Percentiles rank a stretch among this genome's conserved stretches.
These are phyloP conservation scores for Pythium sp. DNA, from an alignment of 352 stramenopile genomes.

Conservation along the genomic window DNA sequence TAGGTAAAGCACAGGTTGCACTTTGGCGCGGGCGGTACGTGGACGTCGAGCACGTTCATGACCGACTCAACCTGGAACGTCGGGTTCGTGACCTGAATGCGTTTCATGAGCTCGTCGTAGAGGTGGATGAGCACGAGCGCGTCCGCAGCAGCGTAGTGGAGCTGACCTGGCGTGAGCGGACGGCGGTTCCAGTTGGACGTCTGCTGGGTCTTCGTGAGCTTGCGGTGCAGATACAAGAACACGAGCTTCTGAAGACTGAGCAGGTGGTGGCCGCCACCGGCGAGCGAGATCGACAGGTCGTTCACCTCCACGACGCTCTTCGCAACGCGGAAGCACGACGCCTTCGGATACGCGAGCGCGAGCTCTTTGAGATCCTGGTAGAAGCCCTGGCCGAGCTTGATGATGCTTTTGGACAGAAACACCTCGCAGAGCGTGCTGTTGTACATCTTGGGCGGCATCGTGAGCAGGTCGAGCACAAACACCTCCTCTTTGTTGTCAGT, in stretches of 20 bases:
- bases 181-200: conserved; percentile 76
- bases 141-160: conserved; percentile 73
- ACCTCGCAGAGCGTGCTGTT: conserved; percentile 51
- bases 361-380: conserved; percentile 64
- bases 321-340: conserved; percentile 64
- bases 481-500: conserved; percentile 51
- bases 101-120: conserved; percentile 51
- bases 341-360: conserved; percentile 51
- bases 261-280: conserved; percentile 39
- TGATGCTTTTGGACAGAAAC: conserved; percentile 59
- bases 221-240: conserved; percentile 65
- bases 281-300: conserved; percentile 56
- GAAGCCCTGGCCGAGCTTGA: conserved; percentile 73
- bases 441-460: conserved; percentile 53
- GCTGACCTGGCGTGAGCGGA: conserved; percentile 45
- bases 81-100: conserved; percentile 25
- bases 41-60: conserved; percentile 61
- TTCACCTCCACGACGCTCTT: conserved; percentile 76
- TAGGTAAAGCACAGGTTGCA: conserved; percentile 51
- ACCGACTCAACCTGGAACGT: conserved; percentile 48
- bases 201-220: conserved; percentile 76
- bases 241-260: conserved; percentile 79
- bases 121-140: conserved; percentile 71
- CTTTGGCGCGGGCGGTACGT: conserved; percentile 38
- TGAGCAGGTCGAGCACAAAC: conserved; percentile 72